Conservation (phyloP, 345 rosid species). For the Salix viminalis region DNA sequence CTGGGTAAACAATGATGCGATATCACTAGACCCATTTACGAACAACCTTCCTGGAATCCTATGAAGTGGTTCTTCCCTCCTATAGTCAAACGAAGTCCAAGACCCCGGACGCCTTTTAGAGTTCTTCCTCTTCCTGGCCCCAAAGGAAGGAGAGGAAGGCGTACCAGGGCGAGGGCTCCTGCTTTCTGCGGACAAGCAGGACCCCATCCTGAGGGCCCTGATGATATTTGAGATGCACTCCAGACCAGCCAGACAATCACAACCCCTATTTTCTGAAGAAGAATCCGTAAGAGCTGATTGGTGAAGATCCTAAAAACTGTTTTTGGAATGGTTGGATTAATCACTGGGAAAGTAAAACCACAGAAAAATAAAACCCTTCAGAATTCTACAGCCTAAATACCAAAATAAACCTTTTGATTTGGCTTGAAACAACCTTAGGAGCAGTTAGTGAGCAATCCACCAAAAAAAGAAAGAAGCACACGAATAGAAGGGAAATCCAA, state of each 20-base stretch:
- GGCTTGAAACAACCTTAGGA: not conserved
- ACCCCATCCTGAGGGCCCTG: slow-evolving; percentile 99
- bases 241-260: slow-evolving; percentile 70
- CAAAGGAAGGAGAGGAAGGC: slow-evolving; percentile 61
- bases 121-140: slow-evolving; percentile 62
- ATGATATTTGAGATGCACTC: slow-evolving; percentile 84
- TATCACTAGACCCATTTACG: slow-evolving; percentile 75
- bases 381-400: not conserved
- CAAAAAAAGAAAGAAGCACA: not conserved
- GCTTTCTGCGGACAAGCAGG: slow-evolving; percentile 97
- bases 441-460: slow-evolving; percentile 2
- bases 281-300: slow-evolving; percentile 47
- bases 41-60: slow-evolving; percentile 75
- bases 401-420: slow-evolving; percentile 2
- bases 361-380: not conserved
- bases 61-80: slow-evolving; percentile 66
- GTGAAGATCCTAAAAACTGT: not conserved
- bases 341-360: not conserved
- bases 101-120: slow-evolving; percentile 55
- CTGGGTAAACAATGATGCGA: slow-evolving; percentile 78
- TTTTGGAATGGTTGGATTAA: not conserved
- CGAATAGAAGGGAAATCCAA: not conserved
- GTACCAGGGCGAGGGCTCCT: slow-evolving; percentile 85
- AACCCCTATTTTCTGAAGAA: slow-evolving; percentile 51
- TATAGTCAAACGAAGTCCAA: slow-evolving; percentile 54